A percentile compares a stretch with the other conserved stretches of the same genome.
Conservation (phyloP, 106 monocot genomes). For the Allium cepa region DNA sequence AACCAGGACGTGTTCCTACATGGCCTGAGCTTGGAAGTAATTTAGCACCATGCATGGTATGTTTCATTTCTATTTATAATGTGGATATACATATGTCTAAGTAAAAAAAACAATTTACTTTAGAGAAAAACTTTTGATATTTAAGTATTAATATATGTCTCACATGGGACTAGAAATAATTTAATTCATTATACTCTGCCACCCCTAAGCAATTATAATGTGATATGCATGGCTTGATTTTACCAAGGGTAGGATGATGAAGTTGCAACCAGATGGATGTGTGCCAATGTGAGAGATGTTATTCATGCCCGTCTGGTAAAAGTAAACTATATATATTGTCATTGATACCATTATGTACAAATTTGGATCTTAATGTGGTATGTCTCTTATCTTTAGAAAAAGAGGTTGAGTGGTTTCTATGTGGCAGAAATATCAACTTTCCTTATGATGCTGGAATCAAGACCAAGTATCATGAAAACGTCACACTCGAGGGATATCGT, state of each 20-base stretch:
- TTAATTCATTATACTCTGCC: not conserved
- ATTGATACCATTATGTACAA: too few species aligned
- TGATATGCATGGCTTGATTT: not conserved
- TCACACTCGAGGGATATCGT: too few species aligned
- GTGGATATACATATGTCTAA: not conserved
- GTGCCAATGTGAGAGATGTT: not conserved
- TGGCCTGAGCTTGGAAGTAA: conserved; percentile 66
- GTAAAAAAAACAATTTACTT: too few species aligned
- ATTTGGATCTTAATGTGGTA: too few species aligned
- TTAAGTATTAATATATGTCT: not conserved
- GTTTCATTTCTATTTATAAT: not conserved
- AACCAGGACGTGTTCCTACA: conserved; percentile 73
- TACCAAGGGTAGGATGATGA: not conserved
- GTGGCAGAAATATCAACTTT: too few species aligned
- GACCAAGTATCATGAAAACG: too few species aligned
- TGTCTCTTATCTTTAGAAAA: too few species aligned
- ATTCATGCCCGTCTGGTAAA: not conserved
- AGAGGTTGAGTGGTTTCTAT: too few species aligned
- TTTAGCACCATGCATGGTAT: conserved; percentile 65
- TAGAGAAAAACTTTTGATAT: not conserved
- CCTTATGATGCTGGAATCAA: too few species aligned
- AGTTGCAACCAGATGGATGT: not conserved
- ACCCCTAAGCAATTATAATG: not conserved
- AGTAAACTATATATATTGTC: too few species aligned
- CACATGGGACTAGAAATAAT: too few species aligned